Conservation (phyloP, 768 basidiomycete genomes). For the Agaricus bisporus region DNA sequence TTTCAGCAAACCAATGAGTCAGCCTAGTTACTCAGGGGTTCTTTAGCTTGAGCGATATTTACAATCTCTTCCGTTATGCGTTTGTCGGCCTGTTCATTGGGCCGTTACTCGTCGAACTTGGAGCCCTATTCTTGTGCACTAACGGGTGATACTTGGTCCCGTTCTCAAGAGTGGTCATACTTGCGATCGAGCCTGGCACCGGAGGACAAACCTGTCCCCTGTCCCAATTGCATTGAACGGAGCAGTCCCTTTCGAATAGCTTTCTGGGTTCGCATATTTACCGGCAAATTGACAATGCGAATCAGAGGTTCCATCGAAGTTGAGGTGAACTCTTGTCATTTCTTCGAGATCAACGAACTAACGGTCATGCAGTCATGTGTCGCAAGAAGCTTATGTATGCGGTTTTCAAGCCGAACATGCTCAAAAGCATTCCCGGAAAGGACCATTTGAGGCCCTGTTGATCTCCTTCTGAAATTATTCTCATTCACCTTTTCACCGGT, state of each 20-base stretch:
- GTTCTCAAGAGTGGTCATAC: constrained; percentile 28
- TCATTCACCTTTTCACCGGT: too few relatives aligned
- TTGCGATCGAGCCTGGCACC: constrained; percentile 20
- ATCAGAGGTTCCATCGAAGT: constrained; percentile 46
- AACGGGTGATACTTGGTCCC: constrained; percentile 16
- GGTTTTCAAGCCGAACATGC: too few relatives aligned
- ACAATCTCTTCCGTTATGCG: constrained; percentile 45
- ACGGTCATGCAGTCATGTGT: too few relatives aligned
- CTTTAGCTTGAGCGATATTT: constrained; percentile 34
- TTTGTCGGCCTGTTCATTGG: constrained; percentile 51
- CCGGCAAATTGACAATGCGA: constrained; percentile 56
- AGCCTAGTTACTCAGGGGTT: constrained; percentile 50
- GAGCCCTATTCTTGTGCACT: too few relatives aligned
- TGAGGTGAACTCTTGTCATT: not conserved
- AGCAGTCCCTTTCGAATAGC: constrained; percentile 59
- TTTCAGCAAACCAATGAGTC: constrained; percentile 26
- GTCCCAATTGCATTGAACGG: constrained; percentile 54
- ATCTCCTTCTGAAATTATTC: too few relatives aligned
- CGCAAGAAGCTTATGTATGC: too few relatives aligned
- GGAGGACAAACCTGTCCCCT: constrained; percentile 41
- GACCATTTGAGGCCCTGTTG: too few relatives aligned
- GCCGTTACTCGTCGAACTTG: constrained; percentile 54
- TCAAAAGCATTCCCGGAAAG: too few relatives aligned
- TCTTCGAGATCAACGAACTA: too few relatives aligned
- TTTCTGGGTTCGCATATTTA: constrained; percentile 42